Percentiles rank a stretch among this genome's conserved stretches.
phyloP scores from a whole-genome alignment of 2,329 filamentous ascomycete species.

The Thelonectria discophora region DNA sequence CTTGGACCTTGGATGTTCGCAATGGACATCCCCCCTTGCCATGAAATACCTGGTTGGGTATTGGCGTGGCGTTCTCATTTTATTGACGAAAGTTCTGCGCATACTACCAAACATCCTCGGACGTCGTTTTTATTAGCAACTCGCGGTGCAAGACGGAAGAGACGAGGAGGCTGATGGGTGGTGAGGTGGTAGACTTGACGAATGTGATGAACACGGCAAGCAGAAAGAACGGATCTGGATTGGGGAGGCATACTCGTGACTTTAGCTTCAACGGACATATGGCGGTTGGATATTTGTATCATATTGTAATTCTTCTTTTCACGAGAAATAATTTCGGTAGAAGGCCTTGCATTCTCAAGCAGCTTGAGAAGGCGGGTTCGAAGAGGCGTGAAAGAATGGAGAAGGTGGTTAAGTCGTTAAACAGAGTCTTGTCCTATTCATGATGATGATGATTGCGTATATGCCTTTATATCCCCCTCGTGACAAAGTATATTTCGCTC shows the following conservation, averaged over 20 bases:
- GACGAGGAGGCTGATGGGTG: constrained; percentile 9
- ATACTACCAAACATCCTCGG: not conserved
- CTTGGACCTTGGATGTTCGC: constrained; percentile 5
- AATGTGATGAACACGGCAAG: constrained; percentile 20
- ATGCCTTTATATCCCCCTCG: constrained; percentile 12
- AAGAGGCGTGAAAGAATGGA: constrained; percentile 23
- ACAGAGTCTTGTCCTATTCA: constrained; percentile 21
- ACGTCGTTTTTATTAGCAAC: constrained; percentile 4
- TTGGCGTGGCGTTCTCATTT: constrained; percentile 22
- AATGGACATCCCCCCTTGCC: constrained; percentile 7
- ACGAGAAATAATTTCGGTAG: constrained; percentile 33
- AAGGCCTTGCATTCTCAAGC: constrained; percentile 21
- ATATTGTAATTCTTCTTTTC: constrained; percentile 38
- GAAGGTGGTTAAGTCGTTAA: constrained; percentile 31
- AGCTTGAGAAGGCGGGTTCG: constrained; percentile 4
- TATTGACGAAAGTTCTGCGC: constrained; percentile 7
- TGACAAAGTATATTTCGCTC: constrained; percentile 12
- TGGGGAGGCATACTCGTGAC: constrained; percentile 16
- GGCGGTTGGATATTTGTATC: constrained; percentile 36
- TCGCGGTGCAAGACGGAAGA: not conserved
- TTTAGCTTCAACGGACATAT: constrained; percentile 9
- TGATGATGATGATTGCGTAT: constrained; percentile 12
- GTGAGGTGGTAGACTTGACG: constrained; percentile 14
- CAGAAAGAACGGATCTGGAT: constrained; percentile 17
- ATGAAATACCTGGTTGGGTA: constrained; percentile 22